Base-by-base conservation (phyloP, 2,329 filamentous ascomycete species). In the Chrysoporthe cubensis region DNA sequence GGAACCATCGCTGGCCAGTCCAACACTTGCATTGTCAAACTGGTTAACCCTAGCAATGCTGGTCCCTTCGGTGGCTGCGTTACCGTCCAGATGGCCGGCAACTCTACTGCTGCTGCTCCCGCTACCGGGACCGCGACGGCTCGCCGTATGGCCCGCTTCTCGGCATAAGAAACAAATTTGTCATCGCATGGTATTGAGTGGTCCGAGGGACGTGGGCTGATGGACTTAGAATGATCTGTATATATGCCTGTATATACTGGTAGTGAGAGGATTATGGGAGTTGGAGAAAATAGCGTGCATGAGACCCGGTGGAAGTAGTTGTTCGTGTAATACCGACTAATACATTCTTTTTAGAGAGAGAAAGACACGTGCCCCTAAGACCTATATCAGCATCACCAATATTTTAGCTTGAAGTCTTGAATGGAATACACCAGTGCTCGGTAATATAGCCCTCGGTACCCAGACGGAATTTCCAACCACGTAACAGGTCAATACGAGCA, bases 11-110 rank as follows among this genome's bases (percentile, higher is more conserved):
- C 60, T 32, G 73, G 74, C 18, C 66, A 68, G n/a, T 43, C 66
- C 65, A 73, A 73, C 64, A 70, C 74, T 66, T 76, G 75, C 72
- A 63, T 76, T 14, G 71, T 76, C 66, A 75, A 75, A 70, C 71
- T 76, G 58, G 72, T 71, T 62, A 76, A 76, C 69, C 64, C 66
- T 67, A 67, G 60, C 70, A 70, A 68, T 50, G 69, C 67, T 14
- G 67, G 69, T 13, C 69, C 67, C 62, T 70, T 71, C 32, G 69
- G 69, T 18, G 69, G 69, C 66, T 70, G 69, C 61, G 54, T 70
- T 7, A 48, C 69, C 60, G 69, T 70, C 59, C 69, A 70, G 66
- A 68, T 68, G 66, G 62, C 59, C n/a, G 52, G 62, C 1, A 40
- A 32, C 42, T 16, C 54, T 50, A 59, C 65, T 1, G 32, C 62